Evolutionary conservation across 768 basidiomycete species (phyloP), one percentile per base, ranked within the genome.

Genomic region (Neoboletus brunneissimus): DNA sequence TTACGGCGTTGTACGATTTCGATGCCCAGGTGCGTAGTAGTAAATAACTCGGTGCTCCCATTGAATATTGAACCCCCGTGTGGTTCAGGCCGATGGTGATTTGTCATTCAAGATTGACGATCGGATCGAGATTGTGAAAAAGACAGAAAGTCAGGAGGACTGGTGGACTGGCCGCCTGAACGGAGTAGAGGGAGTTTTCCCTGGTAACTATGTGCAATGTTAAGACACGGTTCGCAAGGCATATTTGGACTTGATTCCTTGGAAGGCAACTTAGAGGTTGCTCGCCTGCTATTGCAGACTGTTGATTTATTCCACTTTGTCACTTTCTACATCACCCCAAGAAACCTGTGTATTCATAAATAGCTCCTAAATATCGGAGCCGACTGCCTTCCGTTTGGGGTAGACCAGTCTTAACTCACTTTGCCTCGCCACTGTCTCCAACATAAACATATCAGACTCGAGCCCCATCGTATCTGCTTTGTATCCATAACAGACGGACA

Each of bases 81-180:
- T 50, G 22, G n/a, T 27, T 48, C 60, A 91, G 84, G 91, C 94
- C 40, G 93, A 90, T 0, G 96, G 96, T 2, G 96, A 98, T 72
- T 75, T 98, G 54, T 88, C 87, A 1, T 98, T 98, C 77, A 84
- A 79, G 59, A 83, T 85, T 16, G 96, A 96, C 16, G 95, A 98
- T 72, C 78, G 81, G 61, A 98, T 98, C 71, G 93, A 96, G 74
- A 77, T 98, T 52, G 80, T 97, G 35, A 87, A 94, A 72, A 83
- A 83, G 72, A 86, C 88, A 18, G 82, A 81, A 8, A 94, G 85
- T 65, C 68, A 86, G 27, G 92, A 98, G 68, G 95, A 98, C 68
- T 98, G 95, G 95, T 98, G 96, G 96, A 97, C 94, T 27, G 95
- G 96, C 8, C 81, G 83, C 65, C 51, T 96, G 62, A 85, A 91